Base-by-base conservation (phyloP, 2,329 filamentous ascomycete genomes). In the Fusarium sulawesiense region DNA sequence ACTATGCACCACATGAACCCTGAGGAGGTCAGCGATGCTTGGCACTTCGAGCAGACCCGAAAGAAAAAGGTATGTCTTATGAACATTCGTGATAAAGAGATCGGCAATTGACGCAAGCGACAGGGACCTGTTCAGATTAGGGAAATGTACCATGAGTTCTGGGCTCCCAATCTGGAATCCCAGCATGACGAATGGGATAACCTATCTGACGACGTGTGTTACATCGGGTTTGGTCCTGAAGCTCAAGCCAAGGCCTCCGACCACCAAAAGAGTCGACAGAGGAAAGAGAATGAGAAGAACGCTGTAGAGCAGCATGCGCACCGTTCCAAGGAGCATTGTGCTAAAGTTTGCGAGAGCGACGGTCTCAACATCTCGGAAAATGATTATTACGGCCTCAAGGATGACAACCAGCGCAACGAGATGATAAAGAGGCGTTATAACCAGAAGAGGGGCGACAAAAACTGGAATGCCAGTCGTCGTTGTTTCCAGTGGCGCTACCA, bases 1-100 rank as follows among this genome's bases (percentile, higher is more conserved):
- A 87, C 86, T 6, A 86, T 88, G 84, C 85, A 87, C 70, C 85
- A 87, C 70, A 82, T 88, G 75, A 82, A 82, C 48, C 79, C 84
- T 11, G 82, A 86, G 68, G 86, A 88, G 72, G 80, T 87, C 47
- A 84, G 81, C 66, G 78, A 73, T 44, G 80, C 87, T 34, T 88
- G 86, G 84, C 81, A 86, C 57, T 87, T 82, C 60, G 86, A 88
- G 72, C 81, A 86, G 73, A 83, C 80, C 6, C 79, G 83, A 32
- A 81, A 80, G 70, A 79, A 79, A 30, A 76, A 79, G 72, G 82
- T 84, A 75, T 73, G 81, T 78, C 37, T 27, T 30, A 10, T 13
- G 3, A 20, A n/a, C 16, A 21, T 14, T 14, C n/a, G 7, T 9
- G 20, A 9, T 6, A 32, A 29, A 2, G 25, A 32, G 9, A 12